Evolutionary conservation across 345 rosid genomes (phyloP), one percentile per base, ranked within the genome.

Genomic region (Cochlearia excelsa): DNA sequence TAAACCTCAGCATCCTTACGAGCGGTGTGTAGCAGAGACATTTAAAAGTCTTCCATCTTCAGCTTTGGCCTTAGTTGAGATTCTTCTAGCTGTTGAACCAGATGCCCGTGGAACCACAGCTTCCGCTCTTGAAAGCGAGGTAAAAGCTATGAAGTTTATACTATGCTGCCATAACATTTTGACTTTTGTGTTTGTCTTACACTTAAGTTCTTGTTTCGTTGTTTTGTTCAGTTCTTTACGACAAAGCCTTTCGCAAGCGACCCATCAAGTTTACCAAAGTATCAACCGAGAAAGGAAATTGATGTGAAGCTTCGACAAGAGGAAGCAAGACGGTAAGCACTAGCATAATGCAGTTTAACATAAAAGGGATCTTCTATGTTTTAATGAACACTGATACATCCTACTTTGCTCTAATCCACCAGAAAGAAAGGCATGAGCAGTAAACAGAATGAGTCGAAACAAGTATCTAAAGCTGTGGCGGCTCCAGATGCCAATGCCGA

Each of bases 1-100:
- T 50, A 84, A 80, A 71, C 87, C 90, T 57, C 86, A 80, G 55
- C 82, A 78, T 26, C 87, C 87, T 27, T 84, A 84, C 49, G 73
- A 78, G 42, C 53, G 90, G n/a, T 64, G 79, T 57, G 72, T 84
- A 59, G 75, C 71, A 0, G 81, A 84, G 63, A 78, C 84, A 37
- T 80, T 75, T 57, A 81, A 75, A 76, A 81, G 75, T 54, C 69
- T 81, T 50, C 90, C 90, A 16, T 49, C 81, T 29, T 70, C 83
- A 47, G 80, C 87, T 63, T 65, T 84, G 66, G 67, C 54, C 4
- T 75, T 84, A 28, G 51, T 84, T 58, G 84, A 81, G 45, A 60
- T 66, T 42, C 85, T 84, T 51, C 74, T 84, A 67, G 78, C 90
- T 28, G 57, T 78, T 7, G 83, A 84, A 65, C 83, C 90, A 3